A percentile compares a stretch with the other conserved stretches of the same genome.
These are phyloP conservation scores for Fusarium sp. DNA, from an alignment of 2,329 filamentous ascomycete genomes.

Conservation along the genomic window DNA sequence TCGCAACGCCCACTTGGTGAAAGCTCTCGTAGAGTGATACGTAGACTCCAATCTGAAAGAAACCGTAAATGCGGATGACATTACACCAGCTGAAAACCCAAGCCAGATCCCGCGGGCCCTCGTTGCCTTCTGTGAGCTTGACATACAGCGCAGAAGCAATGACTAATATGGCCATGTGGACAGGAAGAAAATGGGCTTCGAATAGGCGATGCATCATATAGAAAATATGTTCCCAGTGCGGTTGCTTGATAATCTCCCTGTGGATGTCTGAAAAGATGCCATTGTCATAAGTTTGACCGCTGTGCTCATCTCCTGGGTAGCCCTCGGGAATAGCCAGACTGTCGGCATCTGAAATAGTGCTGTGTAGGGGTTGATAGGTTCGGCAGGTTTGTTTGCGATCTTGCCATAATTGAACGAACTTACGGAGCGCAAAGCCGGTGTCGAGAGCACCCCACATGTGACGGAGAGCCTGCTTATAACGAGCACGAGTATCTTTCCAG, in stretches of 20 bases:
- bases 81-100: slow-evolving; percentile 74
- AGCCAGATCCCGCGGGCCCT: slow-evolving; percentile 65
- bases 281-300: slow-evolving; percentile 60
- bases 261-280: slow-evolving; percentile 69
- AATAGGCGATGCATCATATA: slow-evolving; percentile 76
- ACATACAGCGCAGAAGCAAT: slow-evolving; percentile 72
- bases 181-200: slow-evolving; percentile 79
- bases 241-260: slow-evolving; percentile 63
- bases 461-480: slow-evolving; percentile 78
- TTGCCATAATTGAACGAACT: slow-evolving; percentile 68
- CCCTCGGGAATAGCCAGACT: slow-evolving; percentile 64
- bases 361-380: slow-evolving; percentile 69
- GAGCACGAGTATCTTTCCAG: slow-evolving; percentile 70
- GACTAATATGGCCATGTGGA: slow-evolving; percentile 75
- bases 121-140: slow-evolving; percentile 64
- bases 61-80: slow-evolving; percentile 70
- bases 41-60: slow-evolving; percentile 73
- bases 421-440: slow-evolving; percentile 73
- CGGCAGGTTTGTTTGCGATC: slow-evolving; percentile 69
- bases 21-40: slow-evolving; percentile 77
- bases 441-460: slow-evolving; percentile 84
- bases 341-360: slow-evolving; percentile 58
- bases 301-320: slow-evolving; percentile 56
- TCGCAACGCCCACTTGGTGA: slow-evolving; percentile 71
- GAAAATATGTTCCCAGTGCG: slow-evolving; percentile 68